Evolutionary conservation across 345 rosid genomes (phyloP), one percentile per base, ranked within the genome.

Genomic region (Linum lewisii): DNA sequence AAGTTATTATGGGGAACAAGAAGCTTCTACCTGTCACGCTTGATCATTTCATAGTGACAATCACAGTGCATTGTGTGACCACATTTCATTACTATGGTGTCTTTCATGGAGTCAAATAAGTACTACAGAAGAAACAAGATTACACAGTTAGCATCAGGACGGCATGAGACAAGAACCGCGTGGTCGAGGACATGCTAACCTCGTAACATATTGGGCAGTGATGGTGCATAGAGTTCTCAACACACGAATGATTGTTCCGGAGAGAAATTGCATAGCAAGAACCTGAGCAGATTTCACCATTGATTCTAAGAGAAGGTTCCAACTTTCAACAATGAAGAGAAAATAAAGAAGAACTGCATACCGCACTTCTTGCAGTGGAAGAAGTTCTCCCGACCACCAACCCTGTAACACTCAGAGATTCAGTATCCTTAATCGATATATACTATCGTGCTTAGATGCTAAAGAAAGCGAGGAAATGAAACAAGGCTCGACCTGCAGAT

Each of bases 161-260:
- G 15, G 47, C 15, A 18, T 55, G 60, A 11, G 42, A 69, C 42
- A 64, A 67, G 22, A 44, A n/a, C n/a, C 54, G 6, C 10, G 29
- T 7, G 21, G 7, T 21, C 47, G 58, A 38, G 55, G 10, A 25
- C 10, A 53, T 9, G 52, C 73, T 21, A 54, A 93, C 97, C 97
- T 93, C 99, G 21, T 74, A 93, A 65, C 99, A 93, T 53, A 93
- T 93, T 59, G 99, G 91, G 74, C 99, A 93, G 71, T 93, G 97
- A 69, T 93, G 99, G 53, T 75, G 82, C 99, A 93, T 93, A 21
- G 99, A 93, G 78, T 93, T 73, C 83, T 93, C 99, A 60, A 93
- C 84, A 20, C 99, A 93, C 0, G 63, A 77, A 82, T 93, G 99
- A 68, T 93, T 89, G 76, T 80, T 69, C 1, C 57, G 87, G 71